These are phyloP conservation scores for Neostapfia colusana DNA, from an alignment of 176 grass and related monocot genomes.

Conservation along the genomic window DNA sequence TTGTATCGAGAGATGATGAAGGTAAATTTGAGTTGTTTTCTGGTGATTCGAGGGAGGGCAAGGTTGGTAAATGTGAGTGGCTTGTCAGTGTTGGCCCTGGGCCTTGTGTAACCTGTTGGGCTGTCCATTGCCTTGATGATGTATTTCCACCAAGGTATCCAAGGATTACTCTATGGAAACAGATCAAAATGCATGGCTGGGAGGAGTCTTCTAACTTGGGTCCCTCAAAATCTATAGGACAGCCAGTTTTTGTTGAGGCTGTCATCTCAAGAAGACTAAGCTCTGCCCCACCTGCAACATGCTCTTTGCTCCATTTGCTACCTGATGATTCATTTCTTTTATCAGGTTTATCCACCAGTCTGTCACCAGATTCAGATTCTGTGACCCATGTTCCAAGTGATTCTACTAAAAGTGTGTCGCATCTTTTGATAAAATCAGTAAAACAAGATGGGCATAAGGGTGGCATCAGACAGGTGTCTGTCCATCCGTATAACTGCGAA, in stretches of 20 bases:
- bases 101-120: constrained; percentile 66
- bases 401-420: constrained; percentile 44
- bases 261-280: constrained; percentile 56
- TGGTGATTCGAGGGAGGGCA: constrained; percentile 33
- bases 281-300: constrained; percentile 65
- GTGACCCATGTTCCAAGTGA: constrained; percentile 41
- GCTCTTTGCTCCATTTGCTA: constrained; percentile 81
- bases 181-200: constrained; percentile 44
- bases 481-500: constrained; percentile 67
- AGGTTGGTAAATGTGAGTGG: constrained; percentile 87
- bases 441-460: constrained; percentile 70
- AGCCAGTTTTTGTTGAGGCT: constrained; percentile 61
- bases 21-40: constrained; percentile 63
- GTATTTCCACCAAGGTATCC: constrained; percentile 76
- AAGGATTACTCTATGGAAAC: constrained; percentile 73
- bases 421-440: constrained; percentile 44
- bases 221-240: constrained; percentile 32
- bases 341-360: constrained; percentile 43
- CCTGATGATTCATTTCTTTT: constrained; percentile 57
- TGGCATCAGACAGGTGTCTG: constrained; percentile 64
- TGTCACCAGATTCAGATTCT: constrained; percentile 49
- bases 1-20: constrained; percentile 47
- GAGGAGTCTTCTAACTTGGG: constrained; percentile 37
- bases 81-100: constrained; percentile 66
- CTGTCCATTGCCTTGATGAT: constrained; percentile 87